Evolutionary conservation across 2,329 filamentous ascomycete genomes (phyloP), one percentile per base, ranked within the genome.

Genomic region (Curvularia lunata): DNA sequence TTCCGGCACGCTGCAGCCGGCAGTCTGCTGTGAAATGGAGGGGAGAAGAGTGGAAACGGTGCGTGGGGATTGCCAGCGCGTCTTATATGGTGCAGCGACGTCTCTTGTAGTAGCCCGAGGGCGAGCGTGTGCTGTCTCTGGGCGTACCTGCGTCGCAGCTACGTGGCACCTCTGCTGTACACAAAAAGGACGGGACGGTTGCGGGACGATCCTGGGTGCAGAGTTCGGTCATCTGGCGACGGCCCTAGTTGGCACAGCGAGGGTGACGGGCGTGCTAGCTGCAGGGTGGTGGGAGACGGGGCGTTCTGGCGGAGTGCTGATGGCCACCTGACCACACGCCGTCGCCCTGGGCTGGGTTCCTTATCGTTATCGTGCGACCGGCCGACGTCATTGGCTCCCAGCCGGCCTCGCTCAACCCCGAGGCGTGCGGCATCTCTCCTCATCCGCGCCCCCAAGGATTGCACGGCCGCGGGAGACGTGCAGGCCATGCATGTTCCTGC

Each of bases 151-250:
- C 67, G 64, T 69, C 60, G 52, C 65, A 72, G 71, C 70, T 70
- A 74, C 73, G 73, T 75, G 73, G 73, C 73, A 74, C 72, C 72
- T 74, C 64, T 73, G 62, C 67, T 67, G 68, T 63, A 64, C 69
- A 72, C 67, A 70, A 69, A 61, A 61, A 59, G 55, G 58, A 61
- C 72, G 72, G 72, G 68, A 71, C 72, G 72, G 66, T 58, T 63
- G 69, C 69, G 71, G 70, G 72, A 73, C 67, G 73, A 75, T 74
- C 73, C 67, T 74, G 68, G 66, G 69, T 70, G 69, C 64, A 64
- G 67, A 56, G 63, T 55, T 62, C 43, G 58, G 59, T 61, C 57
- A 66, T 56, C 62, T 65, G 66, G 62, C 59, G 66, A 65, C 54
- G 41, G 64, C 46, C 56, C 45, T 68, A 67, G 67, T 37, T 30